Conservation (phyloP, 441 rosid species). For the Adansonia madagascariensis region DNA sequence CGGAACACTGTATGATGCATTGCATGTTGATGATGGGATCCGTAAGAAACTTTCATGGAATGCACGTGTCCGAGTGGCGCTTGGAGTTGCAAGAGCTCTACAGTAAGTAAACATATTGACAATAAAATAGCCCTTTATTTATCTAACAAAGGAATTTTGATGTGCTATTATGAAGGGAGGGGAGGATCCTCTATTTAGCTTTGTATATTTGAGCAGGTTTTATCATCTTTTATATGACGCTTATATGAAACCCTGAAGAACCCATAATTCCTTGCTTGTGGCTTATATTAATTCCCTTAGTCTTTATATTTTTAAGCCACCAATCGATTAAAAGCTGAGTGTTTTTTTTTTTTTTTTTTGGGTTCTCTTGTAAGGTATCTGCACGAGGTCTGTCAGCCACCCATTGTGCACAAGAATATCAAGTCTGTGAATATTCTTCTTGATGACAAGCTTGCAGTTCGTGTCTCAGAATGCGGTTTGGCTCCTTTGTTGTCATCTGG, state of each 20-base stretch:
- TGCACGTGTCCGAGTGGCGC: slow-evolving; percentile 62
- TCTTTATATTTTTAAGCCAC: slow-evolving; percentile 1
- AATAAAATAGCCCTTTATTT: slow-evolving; percentile 7
- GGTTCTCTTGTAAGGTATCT: slow-evolving; percentile 56
- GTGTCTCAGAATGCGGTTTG: slow-evolving; percentile 78
- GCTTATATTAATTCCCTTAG: neutral
- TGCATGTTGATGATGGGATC: slow-evolving; percentile 62
- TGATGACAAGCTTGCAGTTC: slow-evolving; percentile 61
- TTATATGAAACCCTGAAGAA: neutral
- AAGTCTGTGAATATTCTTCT: slow-evolving; percentile 81
- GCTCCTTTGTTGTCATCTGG: slow-evolving; percentile 59
- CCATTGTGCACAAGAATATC: slow-evolving; percentile 70
- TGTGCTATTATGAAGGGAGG: neutral
- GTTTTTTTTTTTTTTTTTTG: neutral
- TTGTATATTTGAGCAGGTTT: neutral
- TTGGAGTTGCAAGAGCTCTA: slow-evolving; percentile 82
- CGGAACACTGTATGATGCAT: slow-evolving; percentile 70
- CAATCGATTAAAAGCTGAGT: slow-evolving; percentile 7
- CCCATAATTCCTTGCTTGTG: neutral
- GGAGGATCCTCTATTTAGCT: neutral
- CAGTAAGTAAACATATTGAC: slow-evolving; percentile 59
- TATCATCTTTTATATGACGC: neutral
- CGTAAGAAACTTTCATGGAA: slow-evolving; percentile 71
- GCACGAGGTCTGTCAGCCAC: slow-evolving; percentile 85
- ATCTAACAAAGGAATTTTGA: neutral